These are phyloP conservation scores for Omphalotus olearius DNA, from an alignment of 1,284 basidiomycete genomes.

Conservation along the genomic window DNA sequence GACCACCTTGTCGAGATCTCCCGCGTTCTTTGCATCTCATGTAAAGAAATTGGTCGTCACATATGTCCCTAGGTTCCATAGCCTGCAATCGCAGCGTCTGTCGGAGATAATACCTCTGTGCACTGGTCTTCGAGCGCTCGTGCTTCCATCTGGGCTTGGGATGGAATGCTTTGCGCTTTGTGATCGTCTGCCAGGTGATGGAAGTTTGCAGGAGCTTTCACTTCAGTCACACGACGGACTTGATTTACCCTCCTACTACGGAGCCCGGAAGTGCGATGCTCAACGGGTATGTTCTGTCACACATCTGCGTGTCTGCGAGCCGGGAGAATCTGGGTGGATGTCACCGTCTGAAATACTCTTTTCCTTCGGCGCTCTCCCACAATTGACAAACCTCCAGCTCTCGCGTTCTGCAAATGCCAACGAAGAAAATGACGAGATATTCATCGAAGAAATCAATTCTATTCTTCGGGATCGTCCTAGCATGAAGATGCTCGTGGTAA, in stretches of 20 bases:
- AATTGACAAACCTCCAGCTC: constrained; percentile 38
- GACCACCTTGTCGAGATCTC: constrained; percentile 27
- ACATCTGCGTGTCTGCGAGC: constrained; percentile 37
- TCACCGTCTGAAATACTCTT: constrained; percentile 31
- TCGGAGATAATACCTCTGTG: constrained; percentile 26
- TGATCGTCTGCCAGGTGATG: constrained; percentile 7
- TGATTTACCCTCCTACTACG: constrained; percentile 2
- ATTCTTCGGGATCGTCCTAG: constrained; percentile 25
- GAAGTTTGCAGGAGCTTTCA: constrained; percentile 22
- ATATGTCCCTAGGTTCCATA: constrained; percentile 17
- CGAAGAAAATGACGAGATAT: constrained; percentile 36
- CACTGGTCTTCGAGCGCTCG: constrained; percentile 23
- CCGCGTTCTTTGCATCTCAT: constrained; percentile 25
- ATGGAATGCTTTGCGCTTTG: constrained; percentile 16
- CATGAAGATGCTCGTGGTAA: constrained; percentile 32
- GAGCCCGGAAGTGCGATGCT: constrained; percentile 10
- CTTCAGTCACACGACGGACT: constrained; percentile 24
- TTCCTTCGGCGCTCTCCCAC: constrained; percentile 28
- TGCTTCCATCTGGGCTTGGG: constrained; percentile 22
- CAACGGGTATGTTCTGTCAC: constrained; percentile 22
- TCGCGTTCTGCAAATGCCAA: constrained; percentile 36
- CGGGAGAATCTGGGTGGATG: constrained; percentile 29
- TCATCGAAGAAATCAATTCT: constrained; percentile 28
- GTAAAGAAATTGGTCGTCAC: constrained; percentile 33
- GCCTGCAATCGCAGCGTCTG: constrained; percentile 16